Conservation (phyloP, 2,329 filamentous ascomycete genomes). For the Hypoxylon sp. region DNA sequence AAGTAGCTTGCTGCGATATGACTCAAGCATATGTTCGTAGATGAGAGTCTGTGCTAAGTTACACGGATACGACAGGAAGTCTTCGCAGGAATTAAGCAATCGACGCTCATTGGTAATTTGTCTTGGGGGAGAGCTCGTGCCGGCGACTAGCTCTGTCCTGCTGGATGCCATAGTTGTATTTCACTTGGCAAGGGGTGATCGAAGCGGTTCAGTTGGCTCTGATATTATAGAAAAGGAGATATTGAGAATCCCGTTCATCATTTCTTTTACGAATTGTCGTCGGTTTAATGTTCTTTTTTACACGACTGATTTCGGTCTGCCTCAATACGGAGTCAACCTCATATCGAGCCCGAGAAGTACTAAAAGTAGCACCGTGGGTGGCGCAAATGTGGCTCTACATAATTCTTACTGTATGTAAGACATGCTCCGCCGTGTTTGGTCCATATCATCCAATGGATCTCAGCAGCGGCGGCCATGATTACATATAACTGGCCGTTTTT, state of each 20-base stretch:
- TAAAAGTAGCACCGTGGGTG: neutral
- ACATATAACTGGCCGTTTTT: neutral
- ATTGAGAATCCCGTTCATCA: neutral
- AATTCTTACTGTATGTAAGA: neutral
- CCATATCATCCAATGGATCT: neutral
- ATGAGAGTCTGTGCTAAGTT: constrained; percentile 7
- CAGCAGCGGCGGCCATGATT: too few relatives aligned
- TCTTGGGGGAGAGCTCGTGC: neutral
- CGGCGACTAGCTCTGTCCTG: too few relatives aligned
- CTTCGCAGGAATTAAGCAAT: constrained; percentile 5
- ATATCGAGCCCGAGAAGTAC: neutral
- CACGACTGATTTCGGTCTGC: neutral
- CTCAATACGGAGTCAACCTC: neutral
- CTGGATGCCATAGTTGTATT: neutral
- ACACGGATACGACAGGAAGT: constrained; percentile 4
- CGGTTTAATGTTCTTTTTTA: neutral
- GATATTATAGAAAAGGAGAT: neutral
- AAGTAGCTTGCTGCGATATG: neutral
- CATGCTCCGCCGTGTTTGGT: neutral
- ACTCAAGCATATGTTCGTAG: constrained; percentile 9
- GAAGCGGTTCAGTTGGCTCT: neutral
- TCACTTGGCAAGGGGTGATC: neutral
- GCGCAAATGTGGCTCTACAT: neutral
- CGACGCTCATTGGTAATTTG: constrained; percentile 5
- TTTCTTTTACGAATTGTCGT: neutral